phyloP scores from a whole-genome alignment of 306 rosid genomes.

The Dryas drummondii region DNA sequence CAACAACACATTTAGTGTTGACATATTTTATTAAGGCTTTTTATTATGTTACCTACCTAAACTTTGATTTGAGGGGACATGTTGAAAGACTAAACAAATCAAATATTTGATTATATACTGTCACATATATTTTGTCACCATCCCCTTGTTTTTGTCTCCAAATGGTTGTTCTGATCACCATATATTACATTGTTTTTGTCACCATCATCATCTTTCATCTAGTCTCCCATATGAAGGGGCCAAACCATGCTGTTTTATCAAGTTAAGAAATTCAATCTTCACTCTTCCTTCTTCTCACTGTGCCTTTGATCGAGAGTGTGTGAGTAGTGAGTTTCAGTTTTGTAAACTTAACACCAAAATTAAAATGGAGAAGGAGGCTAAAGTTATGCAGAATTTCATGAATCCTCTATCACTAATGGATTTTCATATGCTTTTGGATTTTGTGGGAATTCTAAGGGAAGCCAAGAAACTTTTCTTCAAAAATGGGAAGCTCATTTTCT shows the following conservation, averaged over 20 bases:
- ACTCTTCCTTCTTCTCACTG: neutral
- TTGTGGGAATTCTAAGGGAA: constrained; percentile 13
- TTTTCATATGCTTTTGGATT: constrained; percentile 4
- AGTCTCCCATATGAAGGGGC: neutral
- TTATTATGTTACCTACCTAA: too few relatives aligned
- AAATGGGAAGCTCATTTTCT: constrained; percentile 22
- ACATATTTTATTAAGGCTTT: too few relatives aligned
- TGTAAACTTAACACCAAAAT: neutral
- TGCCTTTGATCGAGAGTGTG: neutral
- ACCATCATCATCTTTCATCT: neutral
- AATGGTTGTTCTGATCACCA: too few relatives aligned
- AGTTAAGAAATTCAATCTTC: neutral
- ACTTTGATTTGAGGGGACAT: too few relatives aligned
- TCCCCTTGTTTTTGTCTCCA: neutral
- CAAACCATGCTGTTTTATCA: neutral
- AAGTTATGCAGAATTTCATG: too few relatives aligned
- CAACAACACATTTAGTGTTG: too few relatives aligned
- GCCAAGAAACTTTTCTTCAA: constrained; percentile 10
- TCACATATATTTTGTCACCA: neutral
- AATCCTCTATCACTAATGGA: neutral
- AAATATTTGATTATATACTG: too few relatives aligned
- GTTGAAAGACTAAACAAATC: too few relatives aligned
- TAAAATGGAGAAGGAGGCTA: neutral
- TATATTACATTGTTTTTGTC: neutral
- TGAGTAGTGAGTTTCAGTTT: neutral